A percentile compares a stretch with the other conserved stretches of the same genome.
These are phyloP conservation scores for Ganoderma meredithae DNA, from an alignment of 1,284 basidiomycete species.

Conservation along the genomic window DNA sequence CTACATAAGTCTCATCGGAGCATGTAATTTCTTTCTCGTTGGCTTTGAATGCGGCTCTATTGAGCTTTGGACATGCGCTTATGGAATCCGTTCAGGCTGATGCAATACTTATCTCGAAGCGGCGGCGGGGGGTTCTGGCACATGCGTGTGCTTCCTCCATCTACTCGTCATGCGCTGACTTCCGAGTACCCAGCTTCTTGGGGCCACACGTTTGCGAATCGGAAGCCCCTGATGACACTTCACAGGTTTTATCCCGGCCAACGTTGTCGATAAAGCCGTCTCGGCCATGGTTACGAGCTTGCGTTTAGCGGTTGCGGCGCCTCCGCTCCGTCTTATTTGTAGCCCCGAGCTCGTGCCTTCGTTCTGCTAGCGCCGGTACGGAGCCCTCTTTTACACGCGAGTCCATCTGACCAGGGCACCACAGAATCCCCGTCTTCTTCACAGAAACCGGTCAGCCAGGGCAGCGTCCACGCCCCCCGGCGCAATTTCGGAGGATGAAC, in stretches of 20 bases:
- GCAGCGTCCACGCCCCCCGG: neutral
- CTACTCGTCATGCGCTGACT: neutral
- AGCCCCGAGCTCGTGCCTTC: too few species aligned
- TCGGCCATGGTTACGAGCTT: neutral
- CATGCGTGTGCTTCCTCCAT: neutral
- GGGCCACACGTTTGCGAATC: too few species aligned
- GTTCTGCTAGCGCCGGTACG: neutral
- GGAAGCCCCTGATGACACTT: too few species aligned
- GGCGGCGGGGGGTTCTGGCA: neutral
- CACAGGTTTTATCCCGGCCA: too few species aligned
- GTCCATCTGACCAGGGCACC: slow-evolving; percentile 5
- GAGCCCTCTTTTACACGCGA: neutral
- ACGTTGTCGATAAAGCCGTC: too few species aligned
- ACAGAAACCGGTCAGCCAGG: neutral
- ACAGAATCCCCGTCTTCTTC: neutral
- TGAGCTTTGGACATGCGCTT: neutral
- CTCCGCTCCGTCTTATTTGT: neutral
- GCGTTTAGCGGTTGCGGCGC: neutral
- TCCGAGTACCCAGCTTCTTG: neutral
- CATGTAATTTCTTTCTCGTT: neutral
- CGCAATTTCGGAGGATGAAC: neutral
- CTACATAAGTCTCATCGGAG: slow-evolving; percentile 1
- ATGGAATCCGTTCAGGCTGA: neutral
- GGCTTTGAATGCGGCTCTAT: neutral
- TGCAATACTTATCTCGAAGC: neutral